Conservation (phyloP, 768 basidiomycete species). For the Boletus pseudopeckii region DNA sequence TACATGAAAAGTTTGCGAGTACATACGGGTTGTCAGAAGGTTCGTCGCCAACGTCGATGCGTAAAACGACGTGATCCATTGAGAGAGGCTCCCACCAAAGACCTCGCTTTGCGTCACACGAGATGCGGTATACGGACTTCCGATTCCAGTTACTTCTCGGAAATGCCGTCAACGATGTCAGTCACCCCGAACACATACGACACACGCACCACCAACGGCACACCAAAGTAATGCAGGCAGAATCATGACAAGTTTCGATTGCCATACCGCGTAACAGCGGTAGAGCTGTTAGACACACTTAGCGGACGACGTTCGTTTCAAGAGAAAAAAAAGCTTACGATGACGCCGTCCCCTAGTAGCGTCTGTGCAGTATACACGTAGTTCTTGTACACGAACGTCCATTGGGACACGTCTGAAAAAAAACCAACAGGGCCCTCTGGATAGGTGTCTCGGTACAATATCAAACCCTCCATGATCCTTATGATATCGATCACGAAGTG, state of each 20-base stretch:
- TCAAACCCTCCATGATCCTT: slow-evolving; percentile 26
- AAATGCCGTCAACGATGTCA: background rate
- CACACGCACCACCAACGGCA: slow-evolving; percentile 19
- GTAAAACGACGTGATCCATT: slow-evolving; percentile 37
- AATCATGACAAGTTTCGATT: slow-evolving; percentile 23
- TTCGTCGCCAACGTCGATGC: slow-evolving; percentile 33
- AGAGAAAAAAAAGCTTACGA: slow-evolving; percentile 17
- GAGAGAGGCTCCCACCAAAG: slow-evolving; percentile 25
- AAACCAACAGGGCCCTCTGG: slow-evolving; percentile 21
- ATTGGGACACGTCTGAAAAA: slow-evolving; percentile 27
- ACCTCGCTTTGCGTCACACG: slow-evolving; percentile 12
- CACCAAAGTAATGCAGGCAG: slow-evolving; percentile 33
- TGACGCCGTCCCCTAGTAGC: slow-evolving; percentile 28
- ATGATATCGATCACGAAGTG: slow-evolving; percentile 27
- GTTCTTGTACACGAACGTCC: slow-evolving; percentile 30
- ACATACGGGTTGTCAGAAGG: slow-evolving; percentile 30
- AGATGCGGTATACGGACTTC: slow-evolving; percentile 15
- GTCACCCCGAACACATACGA: background rate
- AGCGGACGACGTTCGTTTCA: background rate
- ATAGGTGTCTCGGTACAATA: slow-evolving; percentile 14
- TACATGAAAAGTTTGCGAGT: background rate
- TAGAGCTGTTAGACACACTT: slow-evolving; percentile 19
- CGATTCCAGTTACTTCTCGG: slow-evolving; percentile 18
- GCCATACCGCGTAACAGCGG: slow-evolving; percentile 35
- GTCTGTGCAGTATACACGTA: slow-evolving; percentile 25